Base-by-base conservation (phyloP, 169 alveolate genomes). In the Cryptosporidium sp. region DNA sequence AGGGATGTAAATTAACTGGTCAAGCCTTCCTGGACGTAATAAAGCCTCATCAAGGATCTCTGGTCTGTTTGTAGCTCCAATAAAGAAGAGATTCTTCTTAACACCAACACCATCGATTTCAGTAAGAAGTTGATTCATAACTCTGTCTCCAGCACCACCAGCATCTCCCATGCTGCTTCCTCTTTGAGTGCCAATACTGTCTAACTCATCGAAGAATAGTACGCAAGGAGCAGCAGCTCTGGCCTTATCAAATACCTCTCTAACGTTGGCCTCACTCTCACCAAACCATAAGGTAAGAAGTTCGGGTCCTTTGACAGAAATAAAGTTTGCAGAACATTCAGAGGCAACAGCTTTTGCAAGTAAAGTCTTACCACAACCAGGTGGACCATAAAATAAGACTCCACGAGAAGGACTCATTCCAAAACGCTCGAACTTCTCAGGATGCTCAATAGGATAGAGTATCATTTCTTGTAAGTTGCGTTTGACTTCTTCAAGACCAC, bases 41-140 rank as follows among this genome's bases (percentile, higher is more conserved):
- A 99, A 94, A 31, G 99, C 99, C 91, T 98, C 99, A 92, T 99
- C 99, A 42, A 99, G 94, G 51, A 98, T 96, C 91, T 99, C 99
- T 12, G 99, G 99, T 91, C 99, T 93, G 91, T 99, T 99, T 51
- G 99, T 99, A 21, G 99, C 99, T 29, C 99, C 99, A 48, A 99
- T 97, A 92, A 99, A 97, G 98, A 99, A 99, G n/a, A 99, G 95
- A 91, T 98, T 98, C 94, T 98, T 99, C 96, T 98, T 99, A 26
- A 98, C 98, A 37, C 99, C 98, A 7, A 98, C 99, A 14, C 99
- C 99, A 92, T 99, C 99, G 94, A 99, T 99, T 93, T 99, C 99
- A 56, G 99, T 99, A 69, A 99, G 96, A 71, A 99, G 95, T 93
- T 99, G 99, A 92, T 98, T 98, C 98, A 99, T 97, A 39, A 99